A percentile compares a stretch with the other conserved stretches of the same genome.
phyloP scores from a whole-genome alignment of 108 stramenopile species.

The Chaetoceros tenuissimus region DNA sequence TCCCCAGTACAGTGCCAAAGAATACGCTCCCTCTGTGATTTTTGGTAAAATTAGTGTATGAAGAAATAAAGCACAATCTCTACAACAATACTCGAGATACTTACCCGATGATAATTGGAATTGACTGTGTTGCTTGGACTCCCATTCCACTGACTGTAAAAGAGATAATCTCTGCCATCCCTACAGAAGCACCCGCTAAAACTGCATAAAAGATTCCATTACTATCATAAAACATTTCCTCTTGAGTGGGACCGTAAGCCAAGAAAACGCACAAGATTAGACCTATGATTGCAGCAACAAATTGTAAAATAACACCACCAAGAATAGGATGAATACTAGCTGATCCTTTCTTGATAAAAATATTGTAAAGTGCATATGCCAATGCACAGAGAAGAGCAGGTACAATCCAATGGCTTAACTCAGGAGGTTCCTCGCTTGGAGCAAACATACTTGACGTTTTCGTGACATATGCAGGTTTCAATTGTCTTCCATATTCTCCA shows the following conservation, averaged over 20 bases:
- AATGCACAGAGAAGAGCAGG: conserved; percentile 55
- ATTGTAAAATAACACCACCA: conserved; percentile 64
- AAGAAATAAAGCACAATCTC: no score
- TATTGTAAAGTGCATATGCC: conserved; percentile 67
- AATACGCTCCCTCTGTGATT: conserved; percentile 58
- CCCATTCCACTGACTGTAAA: conserved; percentile 55
- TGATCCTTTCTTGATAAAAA: conserved; percentile 67
- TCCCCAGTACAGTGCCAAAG: conserved; percentile 52
- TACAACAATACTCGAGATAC: no score
- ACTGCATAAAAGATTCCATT: conserved; percentile 33
- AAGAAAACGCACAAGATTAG: conserved; percentile 14
- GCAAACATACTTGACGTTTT: conserved; percentile 1
- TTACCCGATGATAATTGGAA: conserved; percentile 66
- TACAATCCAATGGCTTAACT: conserved; percentile 44
- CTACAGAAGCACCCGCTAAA: conserved; percentile 35
- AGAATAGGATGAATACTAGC: conserved; percentile 51
- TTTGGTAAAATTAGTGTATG: no score
- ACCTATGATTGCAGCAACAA: conserved; percentile 60
- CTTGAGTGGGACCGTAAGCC: conserved; percentile 1
- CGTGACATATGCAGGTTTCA: neutral
- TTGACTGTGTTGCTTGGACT: conserved; percentile 59
- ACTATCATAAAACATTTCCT: conserved; percentile 13
- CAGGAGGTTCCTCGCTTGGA: conserved; percentile 11
- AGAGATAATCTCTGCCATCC: conserved; percentile 54
- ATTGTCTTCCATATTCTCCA: no score